phyloP scores from a whole-genome alignment of 495 filamentous ascomycete genomes.

The Annulohypoxylon stygium region DNA sequence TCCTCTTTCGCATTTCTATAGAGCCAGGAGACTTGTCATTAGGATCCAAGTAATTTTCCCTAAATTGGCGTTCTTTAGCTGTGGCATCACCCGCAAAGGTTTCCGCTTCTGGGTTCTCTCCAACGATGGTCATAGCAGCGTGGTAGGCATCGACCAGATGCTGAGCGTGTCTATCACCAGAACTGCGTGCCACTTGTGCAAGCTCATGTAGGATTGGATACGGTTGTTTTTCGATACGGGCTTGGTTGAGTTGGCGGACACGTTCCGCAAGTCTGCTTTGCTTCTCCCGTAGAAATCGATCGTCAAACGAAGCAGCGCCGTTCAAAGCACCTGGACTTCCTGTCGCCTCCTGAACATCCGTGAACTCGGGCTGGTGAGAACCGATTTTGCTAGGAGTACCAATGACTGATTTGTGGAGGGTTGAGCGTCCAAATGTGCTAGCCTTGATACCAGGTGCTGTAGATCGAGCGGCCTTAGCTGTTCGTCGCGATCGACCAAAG shows the following conservation, averaged over 20 bases:
- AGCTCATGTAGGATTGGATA: constrained; percentile 81
- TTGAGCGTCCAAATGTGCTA: constrained; percentile 80
- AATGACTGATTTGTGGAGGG: constrained; percentile 83
- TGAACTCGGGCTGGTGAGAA: constrained; percentile 70
- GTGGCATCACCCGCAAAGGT: constrained; percentile 66
- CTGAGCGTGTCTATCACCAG: constrained; percentile 72
- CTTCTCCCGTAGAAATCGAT: constrained; percentile 81
- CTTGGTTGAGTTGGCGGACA: constrained; percentile 79
- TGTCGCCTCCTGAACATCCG: constrained; percentile 72
- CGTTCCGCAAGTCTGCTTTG: constrained; percentile 81
- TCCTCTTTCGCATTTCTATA: constrained; percentile 75
- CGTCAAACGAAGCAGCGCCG: constrained; percentile 66
- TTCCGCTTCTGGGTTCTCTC: constrained; percentile 70
- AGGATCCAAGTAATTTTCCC: constrained; percentile 78
- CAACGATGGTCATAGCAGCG: constrained; percentile 78
- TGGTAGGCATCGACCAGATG: constrained; percentile 83
- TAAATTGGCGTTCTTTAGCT: constrained; percentile 81
- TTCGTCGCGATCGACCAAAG: constrained; percentile 68
- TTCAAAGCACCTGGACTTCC: constrained; percentile 55
- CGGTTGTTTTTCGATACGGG: constrained; percentile 71
- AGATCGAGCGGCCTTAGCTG: constrained; percentile 53
- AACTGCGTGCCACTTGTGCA: constrained; percentile 73
- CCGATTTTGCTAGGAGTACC: constrained; percentile 75
- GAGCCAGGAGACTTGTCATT: constrained; percentile 70
- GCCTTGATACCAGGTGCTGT: constrained; percentile 57